Base-by-base conservation (phyloP, 495 filamentous ascomycete genomes). In the Neurospora cerealis region DNA sequence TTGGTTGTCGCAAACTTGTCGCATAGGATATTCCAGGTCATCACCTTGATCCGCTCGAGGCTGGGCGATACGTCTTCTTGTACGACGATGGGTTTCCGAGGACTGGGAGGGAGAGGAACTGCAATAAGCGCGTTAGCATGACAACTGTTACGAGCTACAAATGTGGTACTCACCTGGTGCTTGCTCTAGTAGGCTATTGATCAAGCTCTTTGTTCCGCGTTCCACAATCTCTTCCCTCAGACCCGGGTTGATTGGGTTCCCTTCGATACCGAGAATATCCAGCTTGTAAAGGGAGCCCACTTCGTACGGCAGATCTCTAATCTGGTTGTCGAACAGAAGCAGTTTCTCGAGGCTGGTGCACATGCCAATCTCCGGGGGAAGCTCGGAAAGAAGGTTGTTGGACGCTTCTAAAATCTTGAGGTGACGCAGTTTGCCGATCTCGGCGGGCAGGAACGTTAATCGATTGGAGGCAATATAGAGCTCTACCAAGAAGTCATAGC, bases 311-410 rank as follows among this genome's bases (percentile, higher is more conserved):
- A 99, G 86, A 8, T 87, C 89, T 70, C 87, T 88, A 71, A 99
- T 90, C 66, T 91, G 85, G 80, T 99, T 99, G 81, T 98, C 93
- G 79, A 97, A 97, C 4, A 97, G 84, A 28, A 92, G 83, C 1
- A 99, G 86, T 48, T 88, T 88, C 79, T 91, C 91, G 70, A 99
- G 84, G 75, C 92, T 93, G 48, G 93, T 93, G 74, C 97, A 91
- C 94, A 98, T 98, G 75, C 96, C 96, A 70, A 98, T 89, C 86
- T 99, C 95, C 21, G 92, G 89, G 7, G 96, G 96, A 9, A 99
- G 85, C 78, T 92, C 91, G 9, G 85, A 88, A 32, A 99, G 84
- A 21, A 94, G 87, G 78, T 99, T 99, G 80, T 91, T 88, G 0
- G 96, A 98, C 5, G 94, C 86, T 81, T 99, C 94, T 36, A 99